phyloP scores from a whole-genome alignment of 2,329 filamentous ascomycete genomes.

The Fusarium secorum region DNA sequence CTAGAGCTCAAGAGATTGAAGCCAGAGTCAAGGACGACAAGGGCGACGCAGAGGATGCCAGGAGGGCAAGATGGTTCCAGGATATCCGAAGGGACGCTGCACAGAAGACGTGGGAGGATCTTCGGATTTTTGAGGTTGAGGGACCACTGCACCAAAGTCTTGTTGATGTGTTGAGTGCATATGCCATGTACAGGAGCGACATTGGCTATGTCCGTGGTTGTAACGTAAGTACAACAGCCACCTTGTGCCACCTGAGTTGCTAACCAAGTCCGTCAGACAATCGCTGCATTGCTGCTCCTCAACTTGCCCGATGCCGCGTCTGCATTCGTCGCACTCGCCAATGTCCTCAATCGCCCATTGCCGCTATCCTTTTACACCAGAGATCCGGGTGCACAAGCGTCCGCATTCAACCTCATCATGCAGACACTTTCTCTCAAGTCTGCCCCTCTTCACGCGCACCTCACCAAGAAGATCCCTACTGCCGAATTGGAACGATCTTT shows the following conservation, averaged over 20 bases:
- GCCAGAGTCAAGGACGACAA: conserved; percentile 61
- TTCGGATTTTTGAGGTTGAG: conserved; percentile 74
- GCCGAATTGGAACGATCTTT: conserved; percentile 64
- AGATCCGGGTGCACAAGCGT: conserved; percentile 72
- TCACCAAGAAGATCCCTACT: conserved; percentile 59
- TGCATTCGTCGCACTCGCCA: conserved; percentile 76
- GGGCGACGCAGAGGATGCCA: conserved; percentile 61
- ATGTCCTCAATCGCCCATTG: conserved; percentile 78
- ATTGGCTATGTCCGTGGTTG: conserved; percentile 80
- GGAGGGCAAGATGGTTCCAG: conserved; percentile 67
- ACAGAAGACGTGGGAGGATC: conserved; percentile 71
- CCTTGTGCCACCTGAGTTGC: conserved; percentile 9
- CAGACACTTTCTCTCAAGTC: conserved; percentile 72
- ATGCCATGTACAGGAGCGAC: conserved; percentile 82
- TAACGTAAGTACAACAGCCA: conserved; percentile 64
- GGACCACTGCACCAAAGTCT: conserved; percentile 73
- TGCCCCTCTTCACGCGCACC: conserved; percentile 68
- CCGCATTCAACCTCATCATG: conserved; percentile 74
- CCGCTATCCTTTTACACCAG: conserved; percentile 78
- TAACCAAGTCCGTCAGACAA: conserved; percentile 58
- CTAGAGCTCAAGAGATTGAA: conserved; percentile 70
- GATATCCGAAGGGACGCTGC: conserved; percentile 70
- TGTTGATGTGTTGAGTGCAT: conserved; percentile 77
- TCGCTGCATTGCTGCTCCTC: conserved; percentile 76
- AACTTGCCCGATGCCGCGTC: conserved; percentile 70